Evolutionary conservation across 345 rosid genomes (phyloP), one percentile per base, ranked within the genome.

Genomic region (Murraya koenigii): DNA sequence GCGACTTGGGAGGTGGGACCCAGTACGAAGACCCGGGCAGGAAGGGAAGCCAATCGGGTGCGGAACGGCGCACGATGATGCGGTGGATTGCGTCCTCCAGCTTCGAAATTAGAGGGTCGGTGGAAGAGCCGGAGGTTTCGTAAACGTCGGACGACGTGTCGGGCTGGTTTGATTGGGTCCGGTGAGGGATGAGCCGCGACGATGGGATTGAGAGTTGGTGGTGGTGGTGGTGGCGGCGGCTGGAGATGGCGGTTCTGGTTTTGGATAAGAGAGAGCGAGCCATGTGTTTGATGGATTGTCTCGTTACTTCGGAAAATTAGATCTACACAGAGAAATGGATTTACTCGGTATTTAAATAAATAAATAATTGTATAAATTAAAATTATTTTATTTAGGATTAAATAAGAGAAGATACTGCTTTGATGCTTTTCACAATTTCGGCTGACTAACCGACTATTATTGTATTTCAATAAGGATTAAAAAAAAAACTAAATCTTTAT

Each of bases 31-130:
- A 89, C 0, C 99, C 99, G 1, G 99, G 99, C 7, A 90, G 78
- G 78, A 96, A 94, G 69, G 98, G 97, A 6, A 96, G 98, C 99
- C 99, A 96, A 81, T 94, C 97, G 55, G 99, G 99, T 2, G 98
- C 97, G 15, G 98, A 88, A 6, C 98, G 92, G 39, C 98, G 95
- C 47, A 88, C 95, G 84, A 94, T 88, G 75, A 96, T 93, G 75
- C 90, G 88, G 72, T 92, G 99, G 78, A 96, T 94, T 9, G 91
- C 97, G 70, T 96, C 99, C 84, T 96, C 98, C 15, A 96, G 90
- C 89, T 89, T 91, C 9, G 89, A 81, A 23, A 90, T 71, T 13
- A 89, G 82, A 69, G 97, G 94, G 82, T 94, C 98, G 54, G 91
- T 67, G 67, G 92, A 71, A 6, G 79, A 79, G 0, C 75, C 52